These are phyloP conservation scores for Orbilia javanica DNA, from an alignment of 2,329 filamentous ascomycete species.

Conservation along the genomic window DNA sequence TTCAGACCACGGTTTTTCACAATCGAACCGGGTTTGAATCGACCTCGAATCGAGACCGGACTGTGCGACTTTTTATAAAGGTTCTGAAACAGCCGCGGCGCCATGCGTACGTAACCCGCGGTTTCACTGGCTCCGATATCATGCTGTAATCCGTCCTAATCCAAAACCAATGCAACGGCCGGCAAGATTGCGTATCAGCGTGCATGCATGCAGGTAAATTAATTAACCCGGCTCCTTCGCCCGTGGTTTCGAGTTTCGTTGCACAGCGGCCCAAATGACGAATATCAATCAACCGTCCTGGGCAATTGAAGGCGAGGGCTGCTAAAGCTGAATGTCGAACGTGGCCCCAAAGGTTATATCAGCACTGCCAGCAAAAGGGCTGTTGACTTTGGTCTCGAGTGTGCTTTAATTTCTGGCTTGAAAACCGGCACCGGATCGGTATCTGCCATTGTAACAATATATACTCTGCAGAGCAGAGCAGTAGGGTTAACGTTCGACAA, in stretches of 20 bases:
- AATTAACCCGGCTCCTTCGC: constrained; percentile 2
- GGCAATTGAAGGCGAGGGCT: neutral
- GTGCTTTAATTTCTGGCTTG: too few relatives aligned
- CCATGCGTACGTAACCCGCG: constrained; percentile 47
- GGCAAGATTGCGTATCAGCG: neutral
- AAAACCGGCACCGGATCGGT: neutral
- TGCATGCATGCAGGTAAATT: constrained; percentile 1
- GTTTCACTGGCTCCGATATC: constrained; percentile 55
- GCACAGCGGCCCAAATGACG: neutral
- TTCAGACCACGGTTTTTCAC: neutral
- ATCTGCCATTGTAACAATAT: neutral
- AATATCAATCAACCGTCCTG: neutral
- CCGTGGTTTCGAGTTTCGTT: neutral
- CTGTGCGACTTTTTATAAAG: constrained; percentile 11
- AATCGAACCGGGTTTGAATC: neutral
- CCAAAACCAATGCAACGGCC: neutral
- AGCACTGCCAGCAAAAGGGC: neutral
- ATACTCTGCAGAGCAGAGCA: neutral
- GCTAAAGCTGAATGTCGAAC: constrained; percentile 16
- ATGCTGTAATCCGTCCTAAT: constrained; percentile 7
- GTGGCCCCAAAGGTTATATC: constrained; percentile 12
- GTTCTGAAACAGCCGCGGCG: constrained; percentile 43
- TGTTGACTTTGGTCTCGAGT: too few relatives aligned
- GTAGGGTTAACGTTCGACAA: too few relatives aligned
- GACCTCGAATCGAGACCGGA: neutral